Evolutionary conservation across 2,329 filamentous ascomycete genomes (phyloP).

Genomic region (Helotiales sp.): DNA sequence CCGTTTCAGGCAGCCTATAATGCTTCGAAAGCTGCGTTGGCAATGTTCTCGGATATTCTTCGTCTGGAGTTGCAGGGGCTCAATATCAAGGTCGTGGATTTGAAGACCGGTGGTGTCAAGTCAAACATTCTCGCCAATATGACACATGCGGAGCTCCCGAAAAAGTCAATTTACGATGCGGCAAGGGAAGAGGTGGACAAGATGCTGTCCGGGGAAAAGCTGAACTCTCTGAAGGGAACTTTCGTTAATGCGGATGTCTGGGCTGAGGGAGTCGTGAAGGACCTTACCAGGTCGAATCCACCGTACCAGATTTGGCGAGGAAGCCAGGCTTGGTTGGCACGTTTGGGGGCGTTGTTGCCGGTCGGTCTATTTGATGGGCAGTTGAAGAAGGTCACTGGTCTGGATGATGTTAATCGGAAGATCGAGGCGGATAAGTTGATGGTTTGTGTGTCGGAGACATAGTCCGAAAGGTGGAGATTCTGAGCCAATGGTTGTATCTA

Average conservation of each 20-base stretch:
- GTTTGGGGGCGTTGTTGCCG: constrained; percentile 27
- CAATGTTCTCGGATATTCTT: constrained; percentile 31
- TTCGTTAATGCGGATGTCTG: constrained; percentile 21
- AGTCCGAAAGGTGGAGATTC: too few relatives aligned
- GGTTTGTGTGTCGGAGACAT: too few relatives aligned
- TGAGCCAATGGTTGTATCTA: too few relatives aligned
- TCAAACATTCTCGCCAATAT: constrained; percentile 17
- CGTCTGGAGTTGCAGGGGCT: constrained; percentile 32
- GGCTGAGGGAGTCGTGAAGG: constrained; percentile 24
- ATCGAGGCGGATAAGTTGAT: background rate
- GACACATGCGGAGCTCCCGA: constrained; percentile 15
- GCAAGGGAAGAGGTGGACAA: constrained; percentile 20
- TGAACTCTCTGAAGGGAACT: constrained; percentile 1
- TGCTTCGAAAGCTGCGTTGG: constrained; percentile 33
- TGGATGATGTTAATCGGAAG: constrained; percentile 17
- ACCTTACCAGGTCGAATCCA: constrained; percentile 25
- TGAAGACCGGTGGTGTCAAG: constrained; percentile 29
- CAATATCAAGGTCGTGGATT: constrained; percentile 32
- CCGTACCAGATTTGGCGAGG: constrained; percentile 28
- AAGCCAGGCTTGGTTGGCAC: constrained; percentile 8
- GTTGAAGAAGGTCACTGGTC: constrained; percentile 35
- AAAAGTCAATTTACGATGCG: constrained; percentile 21
- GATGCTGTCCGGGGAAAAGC: constrained; percentile 8
- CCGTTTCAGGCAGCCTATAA: constrained; percentile 30
- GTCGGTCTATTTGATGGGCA: constrained; percentile 20